Percentiles rank a stretch among this genome's conserved stretches.
Evolutionary conservation across 148 eudicot genomes (phyloP).

Genomic region (Fagopyrum homotropicum): DNA sequence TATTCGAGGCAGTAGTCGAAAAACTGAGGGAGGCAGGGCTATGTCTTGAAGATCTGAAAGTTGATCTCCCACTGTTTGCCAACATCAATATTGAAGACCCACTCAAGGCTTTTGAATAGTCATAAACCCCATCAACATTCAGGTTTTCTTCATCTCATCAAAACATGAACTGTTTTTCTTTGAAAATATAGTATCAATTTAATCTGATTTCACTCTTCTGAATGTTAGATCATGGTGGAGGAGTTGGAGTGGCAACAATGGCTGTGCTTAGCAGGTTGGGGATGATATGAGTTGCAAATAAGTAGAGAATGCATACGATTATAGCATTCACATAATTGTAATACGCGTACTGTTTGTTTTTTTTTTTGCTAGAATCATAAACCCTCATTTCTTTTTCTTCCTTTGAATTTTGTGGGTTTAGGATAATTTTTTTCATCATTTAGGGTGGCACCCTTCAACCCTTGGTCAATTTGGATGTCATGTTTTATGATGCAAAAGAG

Average conservation of each 20-base stretch:
- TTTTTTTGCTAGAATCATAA: too few species aligned
- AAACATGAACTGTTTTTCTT: too few species aligned
- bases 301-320: not conserved
- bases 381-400: too few species aligned
- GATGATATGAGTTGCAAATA: not conserved
- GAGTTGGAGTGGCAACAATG: not conserved
- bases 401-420: too few species aligned
- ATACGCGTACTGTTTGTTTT: not conserved
- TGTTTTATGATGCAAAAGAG: too few species aligned
- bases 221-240: too few species aligned
- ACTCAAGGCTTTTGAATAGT: constrained; percentile 38
- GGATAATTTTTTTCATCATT: too few species aligned
- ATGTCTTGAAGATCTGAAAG: constrained; percentile 50
- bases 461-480: too few species aligned
- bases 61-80: constrained; percentile 54
- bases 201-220: too few species aligned
- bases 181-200: too few species aligned
- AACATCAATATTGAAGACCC: constrained; percentile 62
- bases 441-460: too few species aligned
- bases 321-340: not conserved
- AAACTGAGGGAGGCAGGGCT: constrained; percentile 45
- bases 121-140: constrained; percentile 3
- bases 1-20: constrained; percentile 64
- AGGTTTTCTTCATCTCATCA: not conserved
- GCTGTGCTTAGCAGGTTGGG: not conserved